Percentiles rank a stretch among this genome's conserved stretches.
phyloP scores from a whole-genome alignment of 495 filamentous ascomycete genomes.

The Aspergillus sclerotiicarbonarius region DNA sequence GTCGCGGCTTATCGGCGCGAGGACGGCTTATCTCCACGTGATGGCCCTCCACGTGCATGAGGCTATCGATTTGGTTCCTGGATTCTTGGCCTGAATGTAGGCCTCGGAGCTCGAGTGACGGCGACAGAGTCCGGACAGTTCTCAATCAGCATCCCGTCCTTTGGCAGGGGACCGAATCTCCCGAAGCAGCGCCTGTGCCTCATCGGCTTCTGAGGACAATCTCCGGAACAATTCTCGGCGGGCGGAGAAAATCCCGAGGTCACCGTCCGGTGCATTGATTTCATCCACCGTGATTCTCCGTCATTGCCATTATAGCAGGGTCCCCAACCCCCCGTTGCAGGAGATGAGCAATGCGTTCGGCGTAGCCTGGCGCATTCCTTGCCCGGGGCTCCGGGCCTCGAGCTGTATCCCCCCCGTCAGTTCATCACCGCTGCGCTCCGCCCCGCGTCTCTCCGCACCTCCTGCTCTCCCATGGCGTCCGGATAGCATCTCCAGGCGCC shows the following conservation, averaged over 20 bases:
- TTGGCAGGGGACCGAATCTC: too few relatives aligned
- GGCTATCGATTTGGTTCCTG: neutral
- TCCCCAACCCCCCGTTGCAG: constrained; percentile 20
- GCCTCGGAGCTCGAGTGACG: too few relatives aligned
- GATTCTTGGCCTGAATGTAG: too few relatives aligned
- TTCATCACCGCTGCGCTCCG: constrained; percentile 16
- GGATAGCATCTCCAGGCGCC: constrained; percentile 20
- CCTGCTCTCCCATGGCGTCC: constrained; percentile 7
- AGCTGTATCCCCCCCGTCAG: constrained; percentile 23
- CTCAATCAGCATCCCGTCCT: too few relatives aligned
- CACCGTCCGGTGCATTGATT: neutral
- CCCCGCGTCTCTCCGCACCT: constrained; percentile 22
- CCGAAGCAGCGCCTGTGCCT: too few relatives aligned
- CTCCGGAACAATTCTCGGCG: constrained; percentile 21
- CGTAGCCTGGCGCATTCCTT: constrained; percentile 46
- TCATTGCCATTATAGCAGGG: constrained; percentile 6
- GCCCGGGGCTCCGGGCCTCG: constrained; percentile 37
- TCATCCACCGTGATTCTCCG: neutral
- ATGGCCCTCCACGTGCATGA: neutral
- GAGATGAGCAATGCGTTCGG: constrained; percentile 51
- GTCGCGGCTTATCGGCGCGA: neutral
- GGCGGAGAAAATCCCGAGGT: constrained; percentile 14
- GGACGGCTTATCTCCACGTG: constrained; percentile 18
- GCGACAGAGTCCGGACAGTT: too few relatives aligned
- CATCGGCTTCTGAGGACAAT: neutral